These are phyloP conservation scores for Colletotrichum abscissum DNA, from an alignment of 2,329 filamentous ascomycete species.

Conservation along the genomic window DNA sequence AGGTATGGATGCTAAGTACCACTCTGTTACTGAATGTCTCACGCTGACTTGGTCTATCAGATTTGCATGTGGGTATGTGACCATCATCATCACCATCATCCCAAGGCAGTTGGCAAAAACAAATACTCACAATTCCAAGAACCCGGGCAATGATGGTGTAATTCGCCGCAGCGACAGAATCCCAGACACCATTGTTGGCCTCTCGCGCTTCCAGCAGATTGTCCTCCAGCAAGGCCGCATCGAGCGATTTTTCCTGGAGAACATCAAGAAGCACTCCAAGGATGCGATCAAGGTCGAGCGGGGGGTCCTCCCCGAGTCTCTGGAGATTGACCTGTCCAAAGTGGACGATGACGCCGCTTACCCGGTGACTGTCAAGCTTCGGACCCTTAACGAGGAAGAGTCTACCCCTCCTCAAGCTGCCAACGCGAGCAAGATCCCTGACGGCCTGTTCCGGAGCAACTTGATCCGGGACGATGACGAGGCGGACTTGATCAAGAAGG, in stretches of 20 bases:
- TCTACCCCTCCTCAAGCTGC: constrained; percentile 54
- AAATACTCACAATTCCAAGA: constrained; percentile 56
- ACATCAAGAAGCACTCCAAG: constrained; percentile 65
- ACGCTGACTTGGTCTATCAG: constrained; percentile 10
- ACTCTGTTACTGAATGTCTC: constrained; percentile 13
- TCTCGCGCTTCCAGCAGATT: constrained; percentile 73
- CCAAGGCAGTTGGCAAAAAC: background rate
- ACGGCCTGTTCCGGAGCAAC: constrained; percentile 71
- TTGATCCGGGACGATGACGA: constrained; percentile 67
- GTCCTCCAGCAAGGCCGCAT: constrained; percentile 79
- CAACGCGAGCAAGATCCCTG: constrained; percentile 51
- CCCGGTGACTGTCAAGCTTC: constrained; percentile 69
- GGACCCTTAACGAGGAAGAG: constrained; percentile 68
- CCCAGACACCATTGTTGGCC: constrained; percentile 69
- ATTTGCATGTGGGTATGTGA: constrained; percentile 34
- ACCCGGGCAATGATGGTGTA: constrained; percentile 68
- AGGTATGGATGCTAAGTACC: constrained; percentile 55
- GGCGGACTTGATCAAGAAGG: constrained; percentile 44
- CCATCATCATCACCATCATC: background rate
- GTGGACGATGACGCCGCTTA: constrained; percentile 64
- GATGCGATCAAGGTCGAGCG: constrained; percentile 65
- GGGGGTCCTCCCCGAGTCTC: constrained; percentile 65
- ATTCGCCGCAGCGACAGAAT: constrained; percentile 70
- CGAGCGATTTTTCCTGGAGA: constrained; percentile 74
- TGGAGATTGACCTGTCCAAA: constrained; percentile 64